phyloP scores from a whole-genome alignment of 306 rosid species.

The Elaeagnus macrophylla region DNA sequence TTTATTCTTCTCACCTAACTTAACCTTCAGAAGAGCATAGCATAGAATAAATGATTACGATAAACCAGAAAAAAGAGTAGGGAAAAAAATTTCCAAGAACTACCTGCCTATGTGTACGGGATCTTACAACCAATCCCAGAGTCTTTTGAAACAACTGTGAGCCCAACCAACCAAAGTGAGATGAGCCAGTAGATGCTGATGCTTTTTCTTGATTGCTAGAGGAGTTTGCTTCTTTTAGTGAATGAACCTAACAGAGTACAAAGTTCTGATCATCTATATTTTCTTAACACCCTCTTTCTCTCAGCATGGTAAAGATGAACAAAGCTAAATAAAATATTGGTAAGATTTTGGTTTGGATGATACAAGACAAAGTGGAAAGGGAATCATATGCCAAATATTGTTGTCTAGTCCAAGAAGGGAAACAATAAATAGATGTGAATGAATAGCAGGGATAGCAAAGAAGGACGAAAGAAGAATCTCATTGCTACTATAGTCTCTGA shows the following conservation, averaged over 20 bases:
- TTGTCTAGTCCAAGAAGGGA: too few species aligned
- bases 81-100: too few species aligned
- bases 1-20: conserved; percentile 61
- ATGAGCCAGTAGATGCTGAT: conserved; percentile 31
- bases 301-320: not conserved
- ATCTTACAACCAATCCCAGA: conserved; percentile 51
- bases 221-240: conserved; percentile 30
- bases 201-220: conserved; percentile 36
- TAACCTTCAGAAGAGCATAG: conserved; percentile 43
- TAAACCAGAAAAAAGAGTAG: not conserved
- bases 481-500: too few species aligned
- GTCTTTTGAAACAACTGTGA: conserved; percentile 61
- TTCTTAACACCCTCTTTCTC: conserved; percentile 8
- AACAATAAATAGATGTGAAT: too few species aligned
- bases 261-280: conserved; percentile 4
- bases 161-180: conserved; percentile 57
- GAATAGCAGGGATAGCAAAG: too few species aligned
- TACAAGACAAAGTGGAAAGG: too few species aligned
- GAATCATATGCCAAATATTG: too few species aligned
- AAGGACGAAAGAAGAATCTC: too few species aligned
- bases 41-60: not conserved
- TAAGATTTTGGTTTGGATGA: too few species aligned
- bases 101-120: conserved; percentile 58
- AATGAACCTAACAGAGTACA: conserved; percentile 22
- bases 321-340: too few species aligned